Percentiles rank a stretch among this genome's conserved stretches.
These are phyloP conservation scores for Elsinoe fawcettii DNA, from an alignment of 2,329 filamentous ascomycete species.

Conservation along the genomic window DNA sequence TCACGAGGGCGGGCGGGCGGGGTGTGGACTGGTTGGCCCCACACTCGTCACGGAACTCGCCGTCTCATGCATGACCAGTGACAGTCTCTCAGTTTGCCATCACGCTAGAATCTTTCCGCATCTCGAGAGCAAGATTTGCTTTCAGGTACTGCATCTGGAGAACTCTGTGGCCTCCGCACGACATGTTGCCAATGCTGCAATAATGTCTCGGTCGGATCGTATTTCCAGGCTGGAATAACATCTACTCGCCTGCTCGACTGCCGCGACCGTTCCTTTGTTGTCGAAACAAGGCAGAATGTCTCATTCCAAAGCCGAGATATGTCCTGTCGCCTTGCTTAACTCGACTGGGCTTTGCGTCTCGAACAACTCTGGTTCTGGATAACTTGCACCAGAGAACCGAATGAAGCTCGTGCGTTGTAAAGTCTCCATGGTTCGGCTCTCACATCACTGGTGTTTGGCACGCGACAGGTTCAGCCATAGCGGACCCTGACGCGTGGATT, in stretches of 20 bases:
- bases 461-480: background rate
- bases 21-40: background rate
- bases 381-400: background rate
- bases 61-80: background rate
- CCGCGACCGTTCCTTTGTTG: background rate
- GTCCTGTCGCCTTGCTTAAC: background rate
- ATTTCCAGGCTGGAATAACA: background rate
- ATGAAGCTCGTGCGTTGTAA: background rate
- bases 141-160: background rate
- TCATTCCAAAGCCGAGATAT: background rate
- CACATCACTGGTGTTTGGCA: background rate
- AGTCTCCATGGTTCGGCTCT: constrained; percentile 1
- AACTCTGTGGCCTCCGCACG: no score
- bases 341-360: background rate
- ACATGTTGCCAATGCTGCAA: background rate
- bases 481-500: constrained; percentile 2
- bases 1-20: background rate
- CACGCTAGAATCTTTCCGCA: background rate
- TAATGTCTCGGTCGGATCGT: background rate
- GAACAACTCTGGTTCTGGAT: constrained; percentile 2
- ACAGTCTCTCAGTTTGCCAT: background rate
- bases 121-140: background rate
- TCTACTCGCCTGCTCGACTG: background rate
- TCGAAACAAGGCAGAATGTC: constrained; percentile 12
- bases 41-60: constrained; percentile 4